Evolutionary conservation across 768 basidiomycete genomes (phyloP).

Genomic region (Leucosporidium creatinivorum): DNA sequence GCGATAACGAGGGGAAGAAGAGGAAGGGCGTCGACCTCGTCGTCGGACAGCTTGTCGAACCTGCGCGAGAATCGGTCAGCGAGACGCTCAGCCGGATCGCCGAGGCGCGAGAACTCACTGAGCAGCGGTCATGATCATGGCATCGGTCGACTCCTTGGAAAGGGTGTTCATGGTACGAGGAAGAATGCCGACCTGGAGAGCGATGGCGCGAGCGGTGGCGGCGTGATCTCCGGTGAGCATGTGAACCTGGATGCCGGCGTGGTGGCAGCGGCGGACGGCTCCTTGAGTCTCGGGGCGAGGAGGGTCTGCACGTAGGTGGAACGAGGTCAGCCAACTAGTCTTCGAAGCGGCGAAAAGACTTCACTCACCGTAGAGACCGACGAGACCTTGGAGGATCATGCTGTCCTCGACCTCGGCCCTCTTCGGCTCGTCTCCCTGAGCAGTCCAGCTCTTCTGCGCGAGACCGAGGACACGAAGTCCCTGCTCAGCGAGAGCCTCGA

Average conservation of each 20-base stretch:
- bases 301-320: constrained; percentile 42
- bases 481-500: constrained; percentile 42
- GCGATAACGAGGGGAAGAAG: constrained; percentile 55
- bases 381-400: constrained; percentile 51
- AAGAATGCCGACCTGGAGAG: constrained; percentile 44
- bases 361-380: constrained; percentile 47
- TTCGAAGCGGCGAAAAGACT: neutral
- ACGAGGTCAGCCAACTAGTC: neutral
- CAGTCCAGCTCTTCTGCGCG: constrained; percentile 41
- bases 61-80: neutral
- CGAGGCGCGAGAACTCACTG: neutral
- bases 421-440: constrained; percentile 38
- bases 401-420: constrained; percentile 50
- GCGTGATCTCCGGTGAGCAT: constrained; percentile 57
- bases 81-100: neutral
- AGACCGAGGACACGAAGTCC: constrained; percentile 45
- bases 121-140: constrained; percentile 32
- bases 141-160: constrained; percentile 15
- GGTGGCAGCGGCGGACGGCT: constrained; percentile 51
- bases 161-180: constrained; percentile 26
- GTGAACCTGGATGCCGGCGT: constrained; percentile 50
- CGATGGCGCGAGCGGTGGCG: constrained; percentile 58
- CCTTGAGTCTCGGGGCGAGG: constrained; percentile 52
- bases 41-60: constrained; percentile 53
- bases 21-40: constrained; percentile 49